These are phyloP conservation scores for Collybia sp. DNA, from an alignment of 768 basidiomycete species.

Conservation along the genomic window DNA sequence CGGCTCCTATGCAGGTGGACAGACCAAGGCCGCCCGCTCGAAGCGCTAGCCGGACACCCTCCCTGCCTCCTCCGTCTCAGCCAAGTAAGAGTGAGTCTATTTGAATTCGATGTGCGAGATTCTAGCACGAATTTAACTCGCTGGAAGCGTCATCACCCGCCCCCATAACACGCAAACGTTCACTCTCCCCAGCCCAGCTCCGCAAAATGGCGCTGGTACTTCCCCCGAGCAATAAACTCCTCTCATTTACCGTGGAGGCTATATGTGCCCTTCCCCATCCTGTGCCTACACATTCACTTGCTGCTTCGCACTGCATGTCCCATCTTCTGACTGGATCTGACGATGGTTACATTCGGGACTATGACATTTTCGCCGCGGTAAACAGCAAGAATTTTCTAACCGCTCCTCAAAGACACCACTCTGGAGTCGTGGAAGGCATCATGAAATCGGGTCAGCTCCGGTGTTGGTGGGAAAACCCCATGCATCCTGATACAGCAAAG, in stretches of 20 bases:
- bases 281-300: constrained; percentile 82
- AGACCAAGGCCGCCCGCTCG: constrained; percentile 16
- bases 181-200: constrained; percentile 49
- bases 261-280: constrained; percentile 90
- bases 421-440: constrained; percentile 86
- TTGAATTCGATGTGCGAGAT: background rate
- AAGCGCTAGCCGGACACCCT: constrained; percentile 7
- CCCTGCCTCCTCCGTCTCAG: constrained; percentile 2
- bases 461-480: constrained; percentile 89
- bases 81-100: constrained; percentile 2
- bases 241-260: constrained; percentile 82
- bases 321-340: constrained; percentile 89
- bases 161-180: constrained; percentile 19
- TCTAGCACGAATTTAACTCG: background rate
- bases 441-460: constrained; percentile 85
- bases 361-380: constrained; percentile 84
- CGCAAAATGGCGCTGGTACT: constrained; percentile 43
- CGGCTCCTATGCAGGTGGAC: constrained; percentile 18
- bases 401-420: constrained; percentile 84
- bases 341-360: constrained; percentile 90
- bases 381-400: constrained; percentile 87
- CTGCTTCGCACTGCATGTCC: constrained; percentile 80
- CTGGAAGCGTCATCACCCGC: constrained; percentile 14
- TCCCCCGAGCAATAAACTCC: constrained; percentile 19
- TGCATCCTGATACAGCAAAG: constrained; percentile 22